A percentile compares a stretch with the other conserved stretches of the same genome.
These are phyloP conservation scores for Starmerella vitae DNA, from an alignment of 805 yeast species.

Conservation along the genomic window DNA sequence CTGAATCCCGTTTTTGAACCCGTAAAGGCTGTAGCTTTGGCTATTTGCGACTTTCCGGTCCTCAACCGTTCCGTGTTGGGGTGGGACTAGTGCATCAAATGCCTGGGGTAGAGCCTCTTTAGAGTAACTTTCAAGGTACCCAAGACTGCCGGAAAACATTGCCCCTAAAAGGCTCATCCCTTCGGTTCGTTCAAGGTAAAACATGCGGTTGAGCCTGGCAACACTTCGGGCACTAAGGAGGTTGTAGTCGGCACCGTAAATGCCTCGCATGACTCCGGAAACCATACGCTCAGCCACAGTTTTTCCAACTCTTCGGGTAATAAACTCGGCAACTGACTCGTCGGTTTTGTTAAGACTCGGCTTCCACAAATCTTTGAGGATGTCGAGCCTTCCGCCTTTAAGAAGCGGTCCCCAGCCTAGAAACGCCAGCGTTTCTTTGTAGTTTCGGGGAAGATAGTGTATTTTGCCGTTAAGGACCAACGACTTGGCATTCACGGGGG, in stretches of 20 bases:
- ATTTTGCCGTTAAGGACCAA: conserved; percentile 32
- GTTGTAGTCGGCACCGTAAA: conserved; percentile 73
- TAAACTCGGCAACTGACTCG: conserved; percentile 57
- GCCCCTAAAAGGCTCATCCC: conserved; percentile 43
- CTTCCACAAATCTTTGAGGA: conserved; percentile 27
- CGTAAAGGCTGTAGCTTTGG: conserved; percentile 17
- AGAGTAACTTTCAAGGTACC: conserved; percentile 21
- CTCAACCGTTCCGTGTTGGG: neutral
- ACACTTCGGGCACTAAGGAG: conserved; percentile 45
- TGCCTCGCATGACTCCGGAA: conserved; percentile 78
- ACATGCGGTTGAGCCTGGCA: conserved; percentile 43
- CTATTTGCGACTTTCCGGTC: conserved; percentile 6
- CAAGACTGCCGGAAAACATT: conserved; percentile 28
- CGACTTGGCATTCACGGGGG: conserved; percentile 62
- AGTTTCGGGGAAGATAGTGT: conserved; percentile 25
- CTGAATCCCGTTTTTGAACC: conserved; percentile 24
- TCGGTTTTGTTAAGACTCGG: conserved; percentile 32
- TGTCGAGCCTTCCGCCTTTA: conserved; percentile 45
- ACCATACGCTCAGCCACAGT: conserved; percentile 40
- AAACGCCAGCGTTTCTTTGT: conserved; percentile 16
- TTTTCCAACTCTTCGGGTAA: conserved; percentile 57
- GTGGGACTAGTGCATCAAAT: conserved; percentile 17
- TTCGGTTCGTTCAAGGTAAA: conserved; percentile 38
- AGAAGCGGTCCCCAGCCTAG: conserved; percentile 25
- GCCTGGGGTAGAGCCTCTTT: conserved; percentile 21